Percentiles rank a stretch among this genome's conserved stretches.
Evolutionary conservation across 805 yeast genomes (phyloP).

Genomic region (Wickerhamiella australiensis): DNA sequence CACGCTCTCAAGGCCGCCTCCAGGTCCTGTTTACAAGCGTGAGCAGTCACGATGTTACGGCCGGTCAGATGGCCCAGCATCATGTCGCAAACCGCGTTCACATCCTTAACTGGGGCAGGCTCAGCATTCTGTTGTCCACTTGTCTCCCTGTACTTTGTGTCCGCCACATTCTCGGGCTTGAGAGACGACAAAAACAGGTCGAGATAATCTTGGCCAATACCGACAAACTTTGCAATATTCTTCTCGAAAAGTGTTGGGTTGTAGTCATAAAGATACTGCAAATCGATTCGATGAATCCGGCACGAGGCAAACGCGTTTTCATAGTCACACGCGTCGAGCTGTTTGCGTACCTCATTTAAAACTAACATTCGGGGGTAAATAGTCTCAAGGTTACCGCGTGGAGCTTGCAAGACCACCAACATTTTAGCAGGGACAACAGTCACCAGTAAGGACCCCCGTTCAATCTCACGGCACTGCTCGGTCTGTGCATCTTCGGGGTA

Average conservation of each 20-base stretch:
- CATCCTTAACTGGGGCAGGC: constrained; percentile 27
- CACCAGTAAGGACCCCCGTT: constrained; percentile 80
- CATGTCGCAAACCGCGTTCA: constrained; percentile 66
- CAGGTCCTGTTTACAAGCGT: constrained; percentile 73
- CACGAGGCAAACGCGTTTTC: constrained; percentile 69
- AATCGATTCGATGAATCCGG: constrained; percentile 80
- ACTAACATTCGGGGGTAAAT: constrained; percentile 90
- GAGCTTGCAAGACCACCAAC: constrained; percentile 80
- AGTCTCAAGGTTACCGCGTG: constrained; percentile 92
- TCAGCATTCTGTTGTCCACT: constrained; percentile 1
- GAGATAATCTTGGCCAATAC: constrained; percentile 57
- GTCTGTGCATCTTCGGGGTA: constrained; percentile 35
- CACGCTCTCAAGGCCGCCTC: constrained; percentile 60
- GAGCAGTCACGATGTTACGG: constrained; percentile 64
- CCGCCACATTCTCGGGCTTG: constrained; percentile 72
- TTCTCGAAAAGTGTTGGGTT: constrained; percentile 55
- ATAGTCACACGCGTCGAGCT: constrained; percentile 47
- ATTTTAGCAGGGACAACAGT: constrained; percentile 71
- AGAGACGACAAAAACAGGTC: constrained; percentile 81
- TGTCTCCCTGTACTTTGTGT: constrained; percentile 75
- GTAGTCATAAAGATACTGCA: constrained; percentile 83
- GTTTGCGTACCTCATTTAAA: constrained; percentile 62
- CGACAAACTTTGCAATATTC: constrained; percentile 55
- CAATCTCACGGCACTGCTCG: constrained; percentile 80
- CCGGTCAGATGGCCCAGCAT: constrained; percentile 35